phyloP scores from a whole-genome alignment of 2,329 filamentous ascomycete genomes.

The Rugonectria rugulosa region DNA sequence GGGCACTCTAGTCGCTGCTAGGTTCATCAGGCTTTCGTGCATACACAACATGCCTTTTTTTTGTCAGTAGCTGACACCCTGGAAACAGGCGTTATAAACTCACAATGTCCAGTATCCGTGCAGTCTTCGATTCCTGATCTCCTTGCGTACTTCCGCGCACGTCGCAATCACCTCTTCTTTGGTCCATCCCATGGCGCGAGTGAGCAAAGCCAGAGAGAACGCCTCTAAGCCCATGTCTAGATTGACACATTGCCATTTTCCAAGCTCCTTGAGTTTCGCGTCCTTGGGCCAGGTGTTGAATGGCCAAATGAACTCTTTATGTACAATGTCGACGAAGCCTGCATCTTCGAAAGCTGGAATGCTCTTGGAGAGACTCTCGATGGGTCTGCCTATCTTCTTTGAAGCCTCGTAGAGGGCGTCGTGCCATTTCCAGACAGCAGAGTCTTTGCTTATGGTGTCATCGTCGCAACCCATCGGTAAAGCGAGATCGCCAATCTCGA shows the following conservation, averaged over 20 bases:
- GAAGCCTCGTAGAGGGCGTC: slow-evolving; percentile 36
- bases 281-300: slow-evolving; percentile 58
- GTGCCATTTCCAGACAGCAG: slow-evolving; percentile 36
- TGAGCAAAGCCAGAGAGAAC: slow-evolving; percentile 38
- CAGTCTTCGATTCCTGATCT: slow-evolving; percentile 34
- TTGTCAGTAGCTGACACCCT: background rate
- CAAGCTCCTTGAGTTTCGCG: slow-evolving; percentile 57
- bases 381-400: slow-evolving; percentile 38
- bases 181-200: slow-evolving; percentile 36
- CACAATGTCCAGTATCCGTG: slow-evolving; percentile 40
- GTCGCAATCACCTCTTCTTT: slow-evolving; percentile 36
- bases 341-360: slow-evolving; percentile 51
- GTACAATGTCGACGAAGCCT: slow-evolving; percentile 58
- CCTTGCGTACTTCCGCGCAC: slow-evolving; percentile 34
- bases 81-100: background rate
- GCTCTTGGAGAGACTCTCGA: slow-evolving; percentile 31
- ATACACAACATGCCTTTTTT: slow-evolving; percentile 23
- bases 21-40: slow-evolving; percentile 14
- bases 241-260: slow-evolving; percentile 38
- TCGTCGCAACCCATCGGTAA: slow-evolving; percentile 31
- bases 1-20: no score
- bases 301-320: slow-evolving; percentile 55
- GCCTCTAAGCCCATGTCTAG: slow-evolving; percentile 37
- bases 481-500: slow-evolving; percentile 33
- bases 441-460: slow-evolving; percentile 26